Conservation (phyloP, 352 stramenopile species). For the Pythium dissimile region DNA sequence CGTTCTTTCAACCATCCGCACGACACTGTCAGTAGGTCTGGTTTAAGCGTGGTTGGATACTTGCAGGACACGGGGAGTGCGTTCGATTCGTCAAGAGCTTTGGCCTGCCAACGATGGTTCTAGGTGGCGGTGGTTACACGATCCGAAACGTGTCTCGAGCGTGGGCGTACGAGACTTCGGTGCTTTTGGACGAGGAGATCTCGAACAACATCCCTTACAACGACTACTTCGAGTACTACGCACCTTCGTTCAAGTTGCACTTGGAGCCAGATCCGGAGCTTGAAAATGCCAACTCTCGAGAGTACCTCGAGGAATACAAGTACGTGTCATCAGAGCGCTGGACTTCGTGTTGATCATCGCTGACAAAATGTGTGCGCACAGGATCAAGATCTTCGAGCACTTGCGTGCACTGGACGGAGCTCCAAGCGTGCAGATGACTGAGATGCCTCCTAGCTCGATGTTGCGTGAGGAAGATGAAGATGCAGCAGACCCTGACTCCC, state of each 20-base stretch:
- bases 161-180: slow-evolving; percentile 97
- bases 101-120: slow-evolving; percentile 74
- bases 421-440: slow-evolving; percentile 79
- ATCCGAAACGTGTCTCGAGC: slow-evolving; percentile 89
- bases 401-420: slow-evolving; percentile 65
- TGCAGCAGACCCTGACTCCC: slow-evolving; percentile 55
- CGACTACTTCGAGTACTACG: slow-evolving; percentile 86
- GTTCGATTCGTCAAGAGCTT: slow-evolving; percentile 88
- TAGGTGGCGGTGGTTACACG: slow-evolving; percentile 83
- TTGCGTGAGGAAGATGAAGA: slow-evolving; percentile 82
- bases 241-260: slow-evolving; percentile 83
- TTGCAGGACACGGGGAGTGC: slow-evolving; percentile 65
- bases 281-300: slow-evolving; percentile 79
- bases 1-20: background rate
- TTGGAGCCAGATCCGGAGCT: slow-evolving; percentile 72
- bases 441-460: slow-evolving; percentile 67
- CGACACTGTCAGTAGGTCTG: slow-evolving; percentile 25
- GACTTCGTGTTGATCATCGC: too few relatives aligned
- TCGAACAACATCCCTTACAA: slow-evolving; percentile 84
- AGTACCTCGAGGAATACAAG: slow-evolving; percentile 87
- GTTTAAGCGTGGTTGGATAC: background rate
- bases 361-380: slow-evolving; percentile 27
- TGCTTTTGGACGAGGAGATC: slow-evolving; percentile 85
- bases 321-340: slow-evolving; percentile 24
- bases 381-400: slow-evolving; percentile 85